Percentiles rank a stretch among this genome's conserved stretches.
Conservation (phyloP, 257 asterid species). For the Orobanche coerulescens region DNA sequence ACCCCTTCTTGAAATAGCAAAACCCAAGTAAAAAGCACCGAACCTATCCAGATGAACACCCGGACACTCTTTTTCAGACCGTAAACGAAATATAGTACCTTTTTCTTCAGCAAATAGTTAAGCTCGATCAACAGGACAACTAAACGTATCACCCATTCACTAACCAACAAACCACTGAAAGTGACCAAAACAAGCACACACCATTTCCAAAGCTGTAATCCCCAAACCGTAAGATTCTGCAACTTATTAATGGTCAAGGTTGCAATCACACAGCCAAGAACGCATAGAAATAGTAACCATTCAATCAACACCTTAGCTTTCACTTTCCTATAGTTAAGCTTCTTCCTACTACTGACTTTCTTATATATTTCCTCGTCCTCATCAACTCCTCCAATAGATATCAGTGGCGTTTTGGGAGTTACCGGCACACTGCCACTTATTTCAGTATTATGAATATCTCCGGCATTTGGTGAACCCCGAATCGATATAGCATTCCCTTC, state of each 20-base stretch:
- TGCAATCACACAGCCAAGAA: conserved; percentile 56
- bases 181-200: conserved; percentile 67
- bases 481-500: conserved; percentile 36
- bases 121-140: conserved; percentile 69
- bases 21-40: conserved; percentile 71
- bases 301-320: conserved; percentile 59
- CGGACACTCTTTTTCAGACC: conserved; percentile 72
- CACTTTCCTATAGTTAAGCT: conserved; percentile 53
- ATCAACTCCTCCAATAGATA: conserved; percentile 42
- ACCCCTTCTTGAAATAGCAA: conserved; percentile 47
- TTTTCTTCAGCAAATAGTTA: conserved; percentile 60
- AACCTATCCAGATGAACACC: conserved; percentile 54
- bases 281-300: conserved; percentile 60
- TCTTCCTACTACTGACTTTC: conserved; percentile 63
- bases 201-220: conserved; percentile 77
- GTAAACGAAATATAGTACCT: conserved; percentile 71
- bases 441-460: conserved; percentile 32
- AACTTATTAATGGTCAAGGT: conserved; percentile 46
- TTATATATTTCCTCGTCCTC: conserved; percentile 79
- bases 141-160: conserved; percentile 57
- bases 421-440: conserved; percentile 34
- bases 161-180: conserved; percentile 67
- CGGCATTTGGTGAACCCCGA: conserved; percentile 41
- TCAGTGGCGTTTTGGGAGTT: conserved; percentile 62
- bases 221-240: conserved; percentile 38